Evolutionary conservation across 2,329 filamentous ascomycete species (phyloP).

Genomic region (Ophiostoma sp.): DNA sequence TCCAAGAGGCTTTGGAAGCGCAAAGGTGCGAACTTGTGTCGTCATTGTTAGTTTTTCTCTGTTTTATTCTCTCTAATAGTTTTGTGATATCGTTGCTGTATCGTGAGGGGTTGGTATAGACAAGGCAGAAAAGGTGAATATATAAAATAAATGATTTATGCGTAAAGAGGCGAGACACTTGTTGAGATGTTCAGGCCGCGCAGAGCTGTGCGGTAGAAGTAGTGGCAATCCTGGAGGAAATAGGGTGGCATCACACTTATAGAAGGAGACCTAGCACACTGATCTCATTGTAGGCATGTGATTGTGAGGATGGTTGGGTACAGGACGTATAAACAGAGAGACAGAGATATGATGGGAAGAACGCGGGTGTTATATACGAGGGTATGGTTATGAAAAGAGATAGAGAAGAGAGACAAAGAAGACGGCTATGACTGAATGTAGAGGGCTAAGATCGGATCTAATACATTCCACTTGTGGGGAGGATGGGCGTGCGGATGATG

Average conservation of each 20-base stretch:
- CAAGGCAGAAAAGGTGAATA: not conserved
- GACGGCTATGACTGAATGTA: not conserved
- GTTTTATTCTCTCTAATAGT: no score
- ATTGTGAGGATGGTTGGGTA: not conserved
- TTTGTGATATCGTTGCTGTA: not conserved
- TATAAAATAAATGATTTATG: constrained; percentile 38
- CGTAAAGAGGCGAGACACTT: constrained; percentile 69
- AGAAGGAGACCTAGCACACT: not conserved
- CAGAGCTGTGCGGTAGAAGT: constrained; percentile 86
- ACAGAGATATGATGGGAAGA: not conserved
- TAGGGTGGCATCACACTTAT: constrained; percentile 67
- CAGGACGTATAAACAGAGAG: not conserved
- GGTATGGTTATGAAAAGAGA: not conserved
- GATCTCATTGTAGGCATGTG: constrained; percentile 28
- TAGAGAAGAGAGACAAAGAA: not conserved
- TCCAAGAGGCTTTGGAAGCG: constrained; percentile 64
- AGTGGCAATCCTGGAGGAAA: constrained; percentile 81
- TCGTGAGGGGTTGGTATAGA: constrained; percentile 41
- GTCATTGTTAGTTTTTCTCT: constrained; percentile 41
- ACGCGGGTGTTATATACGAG: not conserved
- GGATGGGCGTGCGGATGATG: constrained; percentile 18
- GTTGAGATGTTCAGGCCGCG: constrained; percentile 80
- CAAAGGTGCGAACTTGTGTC: constrained; percentile 63
- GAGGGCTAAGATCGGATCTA: constrained; percentile 8
- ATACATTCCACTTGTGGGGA: constrained; percentile 13